phyloP scores from a whole-genome alignment of 306 rosid genomes.

The Cucurbita maxima region DNA sequence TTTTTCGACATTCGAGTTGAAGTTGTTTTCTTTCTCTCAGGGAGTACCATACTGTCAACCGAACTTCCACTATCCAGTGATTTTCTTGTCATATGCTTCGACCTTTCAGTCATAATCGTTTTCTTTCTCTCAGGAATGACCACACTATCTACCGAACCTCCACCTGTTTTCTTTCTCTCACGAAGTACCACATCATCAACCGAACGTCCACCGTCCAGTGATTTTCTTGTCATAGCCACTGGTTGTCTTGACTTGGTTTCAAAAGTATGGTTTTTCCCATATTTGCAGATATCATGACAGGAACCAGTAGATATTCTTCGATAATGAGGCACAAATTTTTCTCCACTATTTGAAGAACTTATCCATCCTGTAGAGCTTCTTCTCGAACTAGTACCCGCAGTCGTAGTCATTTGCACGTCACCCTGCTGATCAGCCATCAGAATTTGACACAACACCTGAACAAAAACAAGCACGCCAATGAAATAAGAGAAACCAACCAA shows the following conservation, averaged over 20 bases:
- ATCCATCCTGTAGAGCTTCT: slow-evolving; percentile 40
- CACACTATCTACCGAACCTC: slow-evolving; percentile 10
- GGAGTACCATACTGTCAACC: not conserved
- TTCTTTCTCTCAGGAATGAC: slow-evolving; percentile 7
- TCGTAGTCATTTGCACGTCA: slow-evolving; percentile 15
- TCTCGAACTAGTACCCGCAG: slow-evolving; percentile 20
- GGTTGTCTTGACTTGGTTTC: slow-evolving; percentile 31
- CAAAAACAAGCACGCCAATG: not conserved
- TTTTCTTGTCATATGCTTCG: not conserved
- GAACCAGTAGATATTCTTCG: slow-evolving; percentile 78
- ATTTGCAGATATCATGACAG: slow-evolving; percentile 84
- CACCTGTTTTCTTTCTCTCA: slow-evolving; percentile 16
- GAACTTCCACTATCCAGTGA: not conserved
- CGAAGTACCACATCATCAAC: slow-evolving; percentile 17
- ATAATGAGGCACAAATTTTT: slow-evolving; percentile 37
- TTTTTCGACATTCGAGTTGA: not conserved
- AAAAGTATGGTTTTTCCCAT: slow-evolving; percentile 31
- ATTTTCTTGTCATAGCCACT: slow-evolving; percentile 13
- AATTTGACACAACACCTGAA: slow-evolving; percentile 29
- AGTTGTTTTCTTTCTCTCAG: not conserved
- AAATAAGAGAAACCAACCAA: not conserved
- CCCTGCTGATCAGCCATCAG: slow-evolving; percentile 37
- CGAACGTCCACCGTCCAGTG: slow-evolving; percentile 14
- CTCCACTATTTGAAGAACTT: slow-evolving; percentile 17
- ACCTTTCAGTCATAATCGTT: not conserved